These are phyloP conservation scores for Diutina neorugosa DNA, from an alignment of 1,139 yeast genomes.

Conservation along the genomic window DNA sequence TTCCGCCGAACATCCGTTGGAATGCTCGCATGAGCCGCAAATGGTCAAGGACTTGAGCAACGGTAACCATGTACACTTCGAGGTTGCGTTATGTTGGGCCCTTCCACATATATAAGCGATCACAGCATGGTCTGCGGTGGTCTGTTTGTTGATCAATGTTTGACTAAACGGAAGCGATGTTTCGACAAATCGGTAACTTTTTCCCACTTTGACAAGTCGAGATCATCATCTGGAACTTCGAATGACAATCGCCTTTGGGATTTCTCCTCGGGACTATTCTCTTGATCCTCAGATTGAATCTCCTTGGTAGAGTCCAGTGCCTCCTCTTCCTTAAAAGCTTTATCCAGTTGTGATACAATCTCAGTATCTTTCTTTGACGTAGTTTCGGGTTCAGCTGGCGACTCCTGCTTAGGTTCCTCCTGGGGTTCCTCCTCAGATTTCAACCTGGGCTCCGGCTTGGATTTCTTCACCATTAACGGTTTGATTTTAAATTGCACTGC, in stretches of 20 bases:
- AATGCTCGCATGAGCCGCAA: background rate
- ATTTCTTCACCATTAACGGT: background rate
- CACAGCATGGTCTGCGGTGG: background rate
- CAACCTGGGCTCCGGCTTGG: background rate
- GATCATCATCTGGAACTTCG: background rate
- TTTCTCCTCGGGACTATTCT: background rate
- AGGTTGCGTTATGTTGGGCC: background rate
- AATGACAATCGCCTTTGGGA: background rate
- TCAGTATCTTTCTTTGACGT: background rate
- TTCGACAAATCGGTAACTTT: background rate
- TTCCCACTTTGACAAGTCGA: background rate
- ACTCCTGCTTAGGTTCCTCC: background rate
- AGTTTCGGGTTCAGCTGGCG: no score
- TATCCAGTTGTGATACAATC: background rate
- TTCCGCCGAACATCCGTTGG: background rate
- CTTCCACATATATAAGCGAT: background rate
- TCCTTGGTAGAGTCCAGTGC: background rate
- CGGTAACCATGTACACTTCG: background rate
- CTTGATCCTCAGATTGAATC: background rate
- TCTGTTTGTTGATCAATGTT: background rate
- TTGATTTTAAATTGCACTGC: background rate
- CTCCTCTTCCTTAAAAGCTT: background rate
- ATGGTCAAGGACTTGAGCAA: background rate
- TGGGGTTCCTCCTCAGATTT: background rate
- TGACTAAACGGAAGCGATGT: background rate